A percentile compares a stretch with the other conserved stretches of the same genome.
Evolutionary conservation across 768 basidiomycete genomes (phyloP).

Genomic region (Auricularia sp.): DNA sequence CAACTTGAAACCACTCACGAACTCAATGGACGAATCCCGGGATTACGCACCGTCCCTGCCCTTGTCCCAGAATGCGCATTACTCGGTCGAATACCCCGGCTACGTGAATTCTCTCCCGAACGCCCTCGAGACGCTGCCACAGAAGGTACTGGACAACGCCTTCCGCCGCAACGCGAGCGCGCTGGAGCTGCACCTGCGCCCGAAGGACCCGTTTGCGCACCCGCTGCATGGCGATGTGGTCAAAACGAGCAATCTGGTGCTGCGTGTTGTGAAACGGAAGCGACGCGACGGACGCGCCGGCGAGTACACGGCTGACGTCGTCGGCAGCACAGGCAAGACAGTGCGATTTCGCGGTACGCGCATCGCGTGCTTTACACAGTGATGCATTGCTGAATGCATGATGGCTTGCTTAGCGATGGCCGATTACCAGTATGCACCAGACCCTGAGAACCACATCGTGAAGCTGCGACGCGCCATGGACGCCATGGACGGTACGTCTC

Average conservation of each 20-base stretch:
- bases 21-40: neutral
- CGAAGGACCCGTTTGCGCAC: slow-evolving; percentile 70
- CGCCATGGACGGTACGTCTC: slow-evolving; percentile 63
- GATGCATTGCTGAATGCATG: neutral
- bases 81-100: slow-evolving; percentile 86
- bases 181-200: slow-evolving; percentile 68
- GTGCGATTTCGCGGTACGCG: slow-evolving; percentile 81
- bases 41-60: slow-evolving; percentile 15
- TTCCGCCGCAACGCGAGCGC: slow-evolving; percentile 56
- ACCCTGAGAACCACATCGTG: slow-evolving; percentile 58
- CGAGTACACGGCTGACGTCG: slow-evolving; percentile 62
- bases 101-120: slow-evolving; percentile 54
- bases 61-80: slow-evolving; percentile 52
- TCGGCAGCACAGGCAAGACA: slow-evolving; percentile 73
- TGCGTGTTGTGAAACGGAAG: slow-evolving; percentile 73
- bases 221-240: slow-evolving; percentile 77
- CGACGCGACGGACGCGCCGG: slow-evolving; percentile 41
- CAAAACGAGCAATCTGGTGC: slow-evolving; percentile 66
- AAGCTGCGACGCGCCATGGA: slow-evolving; percentile 66
- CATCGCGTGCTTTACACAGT: neutral
- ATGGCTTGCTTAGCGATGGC: slow-evolving; percentile 59
- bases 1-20: neutral
- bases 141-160: slow-evolving; percentile 57
- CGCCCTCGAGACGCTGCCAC: slow-evolving; percentile 58
- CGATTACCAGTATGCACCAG: slow-evolving; percentile 83